Percentiles rank a stretch among this genome's conserved stretches.
phyloP scores from a whole-genome alignment of 495 filamentous ascomycete species.

The Amorphotheca resinae region DNA sequence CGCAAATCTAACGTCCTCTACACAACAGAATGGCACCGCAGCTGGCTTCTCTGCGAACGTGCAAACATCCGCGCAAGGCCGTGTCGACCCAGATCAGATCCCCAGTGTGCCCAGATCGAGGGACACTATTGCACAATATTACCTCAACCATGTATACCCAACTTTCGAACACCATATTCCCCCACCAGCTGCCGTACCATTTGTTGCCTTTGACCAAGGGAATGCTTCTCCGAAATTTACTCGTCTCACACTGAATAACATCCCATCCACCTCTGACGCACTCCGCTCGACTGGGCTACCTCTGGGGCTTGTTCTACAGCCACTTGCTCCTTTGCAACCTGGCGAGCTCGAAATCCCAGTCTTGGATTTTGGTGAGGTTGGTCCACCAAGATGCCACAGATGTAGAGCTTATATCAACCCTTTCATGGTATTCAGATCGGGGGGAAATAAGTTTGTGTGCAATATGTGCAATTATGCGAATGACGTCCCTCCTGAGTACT shows the following conservation, averaged over 20 bases:
- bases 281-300: constrained; percentile 69
- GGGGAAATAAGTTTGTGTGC: constrained; percentile 92
- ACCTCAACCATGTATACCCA: constrained; percentile 75
- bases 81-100: constrained; percentile 84
- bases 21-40: constrained; percentile 35
- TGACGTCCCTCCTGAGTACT: constrained; percentile 87
- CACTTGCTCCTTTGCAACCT: constrained; percentile 68
- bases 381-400: constrained; percentile 84
- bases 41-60: constrained; percentile 24
- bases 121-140: constrained; percentile 71
- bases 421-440: constrained; percentile 92
- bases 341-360: constrained; percentile 85
- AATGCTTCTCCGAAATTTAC: constrained; percentile 94
- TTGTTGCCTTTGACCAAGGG: constrained; percentile 86
- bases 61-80: constrained; percentile 48
- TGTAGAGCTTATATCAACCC: constrained; percentile 98
- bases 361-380: constrained; percentile 85
- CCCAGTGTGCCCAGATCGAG: constrained; percentile 82
- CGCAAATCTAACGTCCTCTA: constrained; percentile 34
- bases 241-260: constrained; percentile 80
- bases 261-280: constrained; percentile 73
- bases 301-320: constrained; percentile 80
- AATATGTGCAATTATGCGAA: constrained; percentile 98
- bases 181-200: constrained; percentile 80
- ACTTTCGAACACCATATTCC: constrained; percentile 88